Base-by-base conservation (phyloP, 2,329 filamentous ascomycete species). In the Cladosporium sp. region DNA sequence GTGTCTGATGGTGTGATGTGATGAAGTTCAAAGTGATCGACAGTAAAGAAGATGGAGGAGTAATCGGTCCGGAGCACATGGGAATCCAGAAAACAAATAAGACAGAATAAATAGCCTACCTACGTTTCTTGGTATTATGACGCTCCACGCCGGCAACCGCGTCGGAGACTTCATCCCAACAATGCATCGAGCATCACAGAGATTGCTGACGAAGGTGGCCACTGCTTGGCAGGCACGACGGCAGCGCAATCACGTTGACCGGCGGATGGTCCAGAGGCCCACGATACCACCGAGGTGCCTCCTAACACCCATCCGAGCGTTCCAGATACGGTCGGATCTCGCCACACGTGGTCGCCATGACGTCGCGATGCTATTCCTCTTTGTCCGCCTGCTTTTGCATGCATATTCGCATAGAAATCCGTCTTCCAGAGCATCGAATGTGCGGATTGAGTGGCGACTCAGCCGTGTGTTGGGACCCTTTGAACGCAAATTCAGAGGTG, bases 41-140 rank as follows among this genome's bases (percentile, higher is more conserved):
- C 34, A 49, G 30, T 38, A 25, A 37, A 22, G 20, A 19, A 56
- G 42, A 34, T 36, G 34, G 12, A 39, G 22, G 42, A 47, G 54
- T 56, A 56, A 49, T 56, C 54, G 54, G 54, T 56, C 54, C 54
- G 54, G 54, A 56, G 54, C 54, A 56, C 54, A 56, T 56, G 54
- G 54, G 54, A 56, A 47, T 40, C n/a, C 51, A 30, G 51, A 45
- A 43, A 37, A 9, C 25, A 45, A 55, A 55, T 34, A 9, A 55
- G 51, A 55, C 17, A 39, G 39, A 55, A 55, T 43, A 55, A 55
- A 42, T 55, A 55, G 51, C 25, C 39, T 43, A 42, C 39, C 28
- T 43, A 15, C 39, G 37, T 47, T 47, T 22, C 54, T 56, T 47
- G 54, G 54, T 39, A 25, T 39, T 56, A 56, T 56, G 54, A 49